These are phyloP conservation scores for Pleurostoma richardsiae DNA, from an alignment of 2,329 filamentous ascomycete genomes.

Conservation along the genomic window DNA sequence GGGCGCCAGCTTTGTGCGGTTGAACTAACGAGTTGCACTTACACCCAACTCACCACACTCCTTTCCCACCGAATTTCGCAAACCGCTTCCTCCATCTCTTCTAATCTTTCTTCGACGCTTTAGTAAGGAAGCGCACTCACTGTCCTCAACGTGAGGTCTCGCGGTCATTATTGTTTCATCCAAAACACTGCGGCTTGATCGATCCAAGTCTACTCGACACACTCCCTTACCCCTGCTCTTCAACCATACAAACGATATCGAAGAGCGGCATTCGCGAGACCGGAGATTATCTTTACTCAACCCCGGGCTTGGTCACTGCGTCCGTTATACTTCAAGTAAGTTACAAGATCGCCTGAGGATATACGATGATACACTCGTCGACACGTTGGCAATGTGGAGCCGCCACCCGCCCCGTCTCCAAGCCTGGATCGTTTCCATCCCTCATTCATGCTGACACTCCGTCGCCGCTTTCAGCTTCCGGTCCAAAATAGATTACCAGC, in stretches of 20 bases:
- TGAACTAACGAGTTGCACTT: slow-evolving; percentile 36
- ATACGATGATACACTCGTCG: slow-evolving; percentile 29
- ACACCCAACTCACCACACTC: slow-evolving; percentile 36
- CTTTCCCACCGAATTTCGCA: slow-evolving; percentile 24
- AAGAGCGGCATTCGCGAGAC: slow-evolving; percentile 16
- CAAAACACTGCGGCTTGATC: slow-evolving; percentile 3
- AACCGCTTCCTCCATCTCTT: background rate
- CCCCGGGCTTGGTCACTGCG: slow-evolving; percentile 22
- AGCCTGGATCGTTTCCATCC: slow-evolving; percentile 17
- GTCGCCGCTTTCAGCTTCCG: slow-evolving; percentile 25
- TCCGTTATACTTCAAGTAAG: slow-evolving; percentile 33
- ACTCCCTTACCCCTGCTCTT: slow-evolving; percentile 22
- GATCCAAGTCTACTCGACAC: slow-evolving; percentile 22
- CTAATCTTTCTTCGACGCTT: slow-evolving; percentile 8
- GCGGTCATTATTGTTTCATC: slow-evolving; percentile 28
- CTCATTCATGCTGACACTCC: slow-evolving; percentile 32
- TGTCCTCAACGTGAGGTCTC: slow-evolving; percentile 32
- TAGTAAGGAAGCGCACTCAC: slow-evolving; percentile 10
- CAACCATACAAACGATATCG: slow-evolving; percentile 4
- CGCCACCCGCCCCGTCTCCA: slow-evolving; percentile 15
- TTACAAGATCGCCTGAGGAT: slow-evolving; percentile 24
- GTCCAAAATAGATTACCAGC: slow-evolving; percentile 27
- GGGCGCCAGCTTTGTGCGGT: slow-evolving; percentile 31
- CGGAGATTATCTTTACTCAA: slow-evolving; percentile 20
- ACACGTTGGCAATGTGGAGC: slow-evolving; percentile 22